These are phyloP conservation scores for Debaryomyces robertsiae DNA, from an alignment of 1,139 yeast species.

Conservation along the genomic window DNA sequence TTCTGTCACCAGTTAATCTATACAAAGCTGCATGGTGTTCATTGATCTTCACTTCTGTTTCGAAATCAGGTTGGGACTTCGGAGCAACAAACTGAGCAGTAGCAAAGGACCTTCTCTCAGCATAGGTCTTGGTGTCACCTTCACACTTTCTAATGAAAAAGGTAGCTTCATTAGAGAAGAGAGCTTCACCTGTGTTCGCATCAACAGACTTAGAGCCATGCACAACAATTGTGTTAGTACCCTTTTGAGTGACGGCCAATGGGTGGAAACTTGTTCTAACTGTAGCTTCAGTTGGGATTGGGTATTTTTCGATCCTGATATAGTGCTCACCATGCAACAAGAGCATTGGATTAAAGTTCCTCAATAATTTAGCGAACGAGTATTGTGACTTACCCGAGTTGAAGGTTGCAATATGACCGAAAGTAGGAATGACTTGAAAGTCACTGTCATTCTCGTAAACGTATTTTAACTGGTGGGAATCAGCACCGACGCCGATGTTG, in stretches of 20 bases:
- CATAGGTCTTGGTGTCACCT: conserved; percentile 57
- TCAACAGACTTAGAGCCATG: conserved; percentile 76
- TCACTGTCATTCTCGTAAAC: conserved; percentile 75
- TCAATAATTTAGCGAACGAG: conserved; percentile 60
- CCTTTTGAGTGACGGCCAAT: conserved; percentile 80
- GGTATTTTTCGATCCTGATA: conserved; percentile 74
- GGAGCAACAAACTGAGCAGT: conserved; percentile 69
- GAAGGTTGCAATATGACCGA: conserved; percentile 81
- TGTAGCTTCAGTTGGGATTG: conserved; percentile 73
- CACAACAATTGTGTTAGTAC: conserved; percentile 81
- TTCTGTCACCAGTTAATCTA: conserved; percentile 90
- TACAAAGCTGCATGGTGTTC: conserved; percentile 86
- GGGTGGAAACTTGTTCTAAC: conserved; percentile 67
- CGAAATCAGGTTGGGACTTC: conserved; percentile 66
- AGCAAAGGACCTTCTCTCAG: conserved; percentile 58
- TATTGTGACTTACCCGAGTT: conserved; percentile 54
- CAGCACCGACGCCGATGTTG: conserved; percentile 90
- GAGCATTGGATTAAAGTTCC: conserved; percentile 85
- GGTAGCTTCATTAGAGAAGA: conserved; percentile 84
- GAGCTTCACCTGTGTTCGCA: conserved; percentile 63
- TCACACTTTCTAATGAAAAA: conserved; percentile 84
- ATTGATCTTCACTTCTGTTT: conserved; percentile 58
- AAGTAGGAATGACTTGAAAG: conserved; percentile 90
- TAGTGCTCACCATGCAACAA: conserved; percentile 96
- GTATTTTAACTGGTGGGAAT: conserved; percentile 72